Evolutionary conservation across 345 rosid species (phyloP).

Genomic region (Sisymbrium irio): DNA sequence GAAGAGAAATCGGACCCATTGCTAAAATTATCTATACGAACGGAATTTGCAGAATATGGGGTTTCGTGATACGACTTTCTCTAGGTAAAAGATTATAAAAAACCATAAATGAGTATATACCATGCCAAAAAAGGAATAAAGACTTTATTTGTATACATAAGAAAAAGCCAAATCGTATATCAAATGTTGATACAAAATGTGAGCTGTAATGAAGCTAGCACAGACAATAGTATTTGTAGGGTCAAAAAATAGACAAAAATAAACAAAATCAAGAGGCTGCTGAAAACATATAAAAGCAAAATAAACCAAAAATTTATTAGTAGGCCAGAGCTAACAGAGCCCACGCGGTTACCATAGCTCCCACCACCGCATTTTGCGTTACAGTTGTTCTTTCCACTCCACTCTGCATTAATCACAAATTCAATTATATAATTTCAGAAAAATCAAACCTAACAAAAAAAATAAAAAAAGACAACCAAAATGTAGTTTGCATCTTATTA

Average conservation of each 20-base stretch:
- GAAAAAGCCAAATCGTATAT: neutral
- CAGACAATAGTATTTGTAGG: neutral
- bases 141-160: neutral
- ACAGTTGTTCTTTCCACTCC: constrained; percentile 37
- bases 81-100: neutral
- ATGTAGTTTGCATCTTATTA: neutral
- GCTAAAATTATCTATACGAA: neutral
- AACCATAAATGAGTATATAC: neutral
- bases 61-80: neutral
- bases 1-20: neutral
- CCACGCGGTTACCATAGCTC: constrained; percentile 41
- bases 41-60: neutral
- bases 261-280: neutral
- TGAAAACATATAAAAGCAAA: neutral
- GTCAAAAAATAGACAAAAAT: neutral
- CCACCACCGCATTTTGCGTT: constrained; percentile 36
- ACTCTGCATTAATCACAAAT: constrained; percentile 42
- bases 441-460: neutral
- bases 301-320: constrained; percentile 25
- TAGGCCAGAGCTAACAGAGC: constrained; percentile 36
- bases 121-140: neutral
- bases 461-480: neutral
- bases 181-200: constrained; percentile 1
- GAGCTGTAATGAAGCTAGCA: constrained; percentile 2
- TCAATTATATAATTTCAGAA: neutral